Evolutionary conservation across 352 stramenopile species (phyloP).

Genomic region (Phytophthora citricola): DNA sequence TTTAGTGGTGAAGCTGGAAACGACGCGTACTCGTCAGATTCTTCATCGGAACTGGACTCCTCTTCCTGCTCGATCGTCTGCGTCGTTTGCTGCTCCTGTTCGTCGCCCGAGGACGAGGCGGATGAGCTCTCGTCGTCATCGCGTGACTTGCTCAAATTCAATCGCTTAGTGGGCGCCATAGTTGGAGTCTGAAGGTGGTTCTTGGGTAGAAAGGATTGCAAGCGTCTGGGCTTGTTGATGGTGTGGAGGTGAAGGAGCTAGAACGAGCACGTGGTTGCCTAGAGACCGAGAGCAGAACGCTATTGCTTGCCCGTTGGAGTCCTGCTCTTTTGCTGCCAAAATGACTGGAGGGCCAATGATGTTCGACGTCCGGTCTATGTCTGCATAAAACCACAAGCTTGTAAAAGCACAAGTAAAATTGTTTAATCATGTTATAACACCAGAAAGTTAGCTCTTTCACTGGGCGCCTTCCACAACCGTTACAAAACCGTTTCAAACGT

Average conservation of each 20-base stretch:
- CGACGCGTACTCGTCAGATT: slow-evolving; percentile 57
- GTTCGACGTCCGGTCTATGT: background rate
- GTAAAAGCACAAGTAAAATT: background rate
- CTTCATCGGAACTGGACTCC: slow-evolving; percentile 53
- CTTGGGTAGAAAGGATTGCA: slow-evolving; percentile 8
- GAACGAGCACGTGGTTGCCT: background rate
- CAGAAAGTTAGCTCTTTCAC: background rate
- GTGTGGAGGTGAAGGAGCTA: background rate
- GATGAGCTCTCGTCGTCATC: slow-evolving; percentile 48
- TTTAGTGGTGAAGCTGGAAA: slow-evolving; percentile 3
- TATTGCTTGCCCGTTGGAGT: slow-evolving; percentile 6
- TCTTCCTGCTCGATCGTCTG: slow-evolving; percentile 25
- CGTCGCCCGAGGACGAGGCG: slow-evolving; percentile 45
- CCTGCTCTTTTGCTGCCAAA: slow-evolving; percentile 15
- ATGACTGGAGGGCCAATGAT: slow-evolving; percentile 30
- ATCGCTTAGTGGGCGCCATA: slow-evolving; percentile 66
- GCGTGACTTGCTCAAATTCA: slow-evolving; percentile 65
- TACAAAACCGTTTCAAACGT: too few relatives aligned
- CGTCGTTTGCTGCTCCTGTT: slow-evolving; percentile 33
- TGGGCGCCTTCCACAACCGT: too few relatives aligned
- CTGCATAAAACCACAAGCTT: background rate
- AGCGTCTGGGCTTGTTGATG: slow-evolving; percentile 7
- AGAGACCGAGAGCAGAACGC: slow-evolving; percentile 10
- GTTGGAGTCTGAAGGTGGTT: slow-evolving; percentile 9
- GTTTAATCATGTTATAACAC: background rate